Percentiles rank a stretch among this genome's conserved stretches.
Evolutionary conservation across 1,139 yeast genomes (phyloP).

Genomic region (Lodderomyces parapsilosis): DNA sequence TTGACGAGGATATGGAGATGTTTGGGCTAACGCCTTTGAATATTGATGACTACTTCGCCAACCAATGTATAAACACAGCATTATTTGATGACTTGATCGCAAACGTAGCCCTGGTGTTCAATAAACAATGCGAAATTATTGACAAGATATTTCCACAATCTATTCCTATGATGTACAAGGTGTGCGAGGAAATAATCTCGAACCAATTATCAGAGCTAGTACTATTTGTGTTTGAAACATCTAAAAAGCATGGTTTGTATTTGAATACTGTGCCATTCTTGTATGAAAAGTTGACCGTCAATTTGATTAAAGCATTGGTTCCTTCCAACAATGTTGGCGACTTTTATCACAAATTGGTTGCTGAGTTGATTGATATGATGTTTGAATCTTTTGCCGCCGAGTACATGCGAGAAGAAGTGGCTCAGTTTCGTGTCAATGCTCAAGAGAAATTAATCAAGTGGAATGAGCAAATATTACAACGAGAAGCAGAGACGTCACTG

Average conservation of each 20-base stretch:
- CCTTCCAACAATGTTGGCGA: conserved; percentile 37
- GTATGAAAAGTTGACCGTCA: conserved; percentile 27
- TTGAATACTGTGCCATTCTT: conserved; percentile 31
- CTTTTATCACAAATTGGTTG: conserved; percentile 28
- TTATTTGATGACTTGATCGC: conserved; percentile 24
- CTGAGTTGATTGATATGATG: conserved; percentile 47
- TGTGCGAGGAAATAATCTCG: conserved; percentile 45
- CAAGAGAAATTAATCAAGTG: conserved; percentile 30
- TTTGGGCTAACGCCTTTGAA: conserved; percentile 26
- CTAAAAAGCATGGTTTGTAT: conserved; percentile 29
- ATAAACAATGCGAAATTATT: conserved; percentile 34
- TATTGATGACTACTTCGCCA: conserved; percentile 23
- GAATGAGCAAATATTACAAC: conserved; percentile 32
- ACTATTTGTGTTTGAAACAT: conserved; percentile 26
- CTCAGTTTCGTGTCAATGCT: conserved; percentile 26
- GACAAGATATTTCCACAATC: conserved; percentile 41
- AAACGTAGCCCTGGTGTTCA: conserved; percentile 32
- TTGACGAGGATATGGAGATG: conserved; percentile 34
- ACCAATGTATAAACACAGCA: conserved; percentile 16
- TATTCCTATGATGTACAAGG: conserved; percentile 50
- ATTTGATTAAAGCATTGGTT: conserved; percentile 25
- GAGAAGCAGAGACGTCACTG: conserved; percentile 43
- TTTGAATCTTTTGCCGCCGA: conserved; percentile 49
- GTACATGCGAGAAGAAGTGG: conserved; percentile 47
- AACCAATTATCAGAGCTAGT: conserved; percentile 41